Evolutionary conservation across 192 early-diverging fungal species (phyloP).

Genomic region (Coemansia reversa): DNA sequence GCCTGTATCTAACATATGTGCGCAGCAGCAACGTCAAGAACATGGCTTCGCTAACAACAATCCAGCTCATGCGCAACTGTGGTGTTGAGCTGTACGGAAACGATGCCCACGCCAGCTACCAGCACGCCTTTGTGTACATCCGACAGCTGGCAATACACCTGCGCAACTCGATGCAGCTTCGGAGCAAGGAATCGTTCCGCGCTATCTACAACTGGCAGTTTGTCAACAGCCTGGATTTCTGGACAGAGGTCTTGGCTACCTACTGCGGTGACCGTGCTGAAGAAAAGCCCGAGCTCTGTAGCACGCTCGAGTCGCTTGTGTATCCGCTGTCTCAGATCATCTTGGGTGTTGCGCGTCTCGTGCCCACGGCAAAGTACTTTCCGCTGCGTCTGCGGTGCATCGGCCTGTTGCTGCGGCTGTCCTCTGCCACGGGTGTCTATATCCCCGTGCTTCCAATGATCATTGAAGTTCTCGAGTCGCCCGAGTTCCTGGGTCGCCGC

Average conservation of each 20-base stretch:
- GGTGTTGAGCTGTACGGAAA: constrained; percentile 85
- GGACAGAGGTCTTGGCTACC: constrained; percentile 79
- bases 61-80: constrained; percentile 92
- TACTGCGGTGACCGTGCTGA: constrained; percentile 63
- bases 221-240: constrained; percentile 87
- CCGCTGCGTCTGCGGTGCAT: constrained; percentile 90
- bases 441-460: constrained; percentile 82
- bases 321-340: constrained; percentile 88
- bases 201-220: constrained; percentile 98
- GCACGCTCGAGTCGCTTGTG: constrained; percentile 67
- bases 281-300: constrained; percentile 49
- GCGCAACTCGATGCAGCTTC: constrained; percentile 81
- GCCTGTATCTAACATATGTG: constrained; percentile 80
- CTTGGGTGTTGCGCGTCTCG: constrained; percentile 74
- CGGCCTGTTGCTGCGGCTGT: constrained; percentile 67
- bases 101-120: constrained; percentile 79
- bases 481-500: constrained; percentile 68
- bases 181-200: constrained; percentile 85
- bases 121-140: constrained; percentile 90
- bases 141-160: constrained; percentile 92
- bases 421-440: constrained; percentile 64
- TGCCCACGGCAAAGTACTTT: constrained; percentile 87
- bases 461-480: constrained; percentile 78
- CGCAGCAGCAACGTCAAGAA: constrained; percentile 74
- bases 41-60: constrained; percentile 73